Percentiles rank a stretch among this genome's conserved stretches.
Conservation (phyloP, 139 green algal genomes). For the Eudorina sp. region DNA sequence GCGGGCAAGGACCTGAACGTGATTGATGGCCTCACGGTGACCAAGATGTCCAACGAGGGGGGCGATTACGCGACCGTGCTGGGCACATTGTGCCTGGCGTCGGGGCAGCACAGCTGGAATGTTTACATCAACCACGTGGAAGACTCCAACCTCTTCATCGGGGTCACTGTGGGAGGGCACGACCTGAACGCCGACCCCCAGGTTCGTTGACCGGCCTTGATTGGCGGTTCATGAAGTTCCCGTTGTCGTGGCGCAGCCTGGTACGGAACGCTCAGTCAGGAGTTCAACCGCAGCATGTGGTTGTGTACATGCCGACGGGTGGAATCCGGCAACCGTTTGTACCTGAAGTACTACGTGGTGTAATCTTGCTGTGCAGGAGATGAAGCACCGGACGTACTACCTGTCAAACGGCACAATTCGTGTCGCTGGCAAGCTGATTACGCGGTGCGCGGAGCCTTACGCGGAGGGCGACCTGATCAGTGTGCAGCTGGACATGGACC, state of each 20-base stretch:
- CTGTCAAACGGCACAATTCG: slow-evolving; percentile 72
- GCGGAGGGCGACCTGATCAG: slow-evolving; percentile 74
- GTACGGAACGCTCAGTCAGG: no score
- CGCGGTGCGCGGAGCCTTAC: slow-evolving; percentile 76
- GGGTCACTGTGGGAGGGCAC: slow-evolving; percentile 71
- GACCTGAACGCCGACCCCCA: slow-evolving; percentile 76
- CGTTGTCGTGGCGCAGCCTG: no score
- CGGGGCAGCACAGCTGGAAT: slow-evolving; percentile 74
- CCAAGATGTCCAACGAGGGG: slow-evolving; percentile 73
- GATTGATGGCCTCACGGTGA: slow-evolving; percentile 60
- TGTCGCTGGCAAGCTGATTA: slow-evolving; percentile 76
- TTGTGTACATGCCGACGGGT: no score
- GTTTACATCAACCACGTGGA: slow-evolving; percentile 82
- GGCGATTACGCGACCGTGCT: slow-evolving; percentile 77
- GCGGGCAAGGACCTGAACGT: slow-evolving; percentile 73
- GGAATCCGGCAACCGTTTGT: no score
- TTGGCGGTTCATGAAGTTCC: no score
- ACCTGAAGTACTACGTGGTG: no score
- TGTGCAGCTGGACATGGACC: slow-evolving; percentile 77
- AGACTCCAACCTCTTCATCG: slow-evolving; percentile 78
- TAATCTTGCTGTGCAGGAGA: slow-evolving; percentile 73
- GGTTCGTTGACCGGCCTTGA: no score
- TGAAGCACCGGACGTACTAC: slow-evolving; percentile 81
- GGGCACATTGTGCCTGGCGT: slow-evolving; percentile 65
- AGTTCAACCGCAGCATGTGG: no score